Base-by-base conservation (phyloP, 768 basidiomycete species). In the Solioccasus polychromus region DNA sequence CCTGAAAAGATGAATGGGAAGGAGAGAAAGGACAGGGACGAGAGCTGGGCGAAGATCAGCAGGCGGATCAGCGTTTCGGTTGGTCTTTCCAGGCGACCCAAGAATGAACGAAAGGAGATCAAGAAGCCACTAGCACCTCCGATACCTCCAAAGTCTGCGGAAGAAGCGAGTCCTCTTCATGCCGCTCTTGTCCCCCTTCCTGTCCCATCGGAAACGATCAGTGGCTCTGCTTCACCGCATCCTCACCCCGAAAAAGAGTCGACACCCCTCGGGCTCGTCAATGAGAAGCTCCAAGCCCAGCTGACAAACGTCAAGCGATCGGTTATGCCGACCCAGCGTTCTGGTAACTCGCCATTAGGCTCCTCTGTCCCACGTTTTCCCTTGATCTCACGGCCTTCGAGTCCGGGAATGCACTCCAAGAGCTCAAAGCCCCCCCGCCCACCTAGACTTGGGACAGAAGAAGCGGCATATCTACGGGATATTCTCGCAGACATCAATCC, bases 401-500 rank as follows among this genome's bases (percentile, higher is more conserved):
- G 60, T 35, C 66, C 62, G 0, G 52, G 42, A 1, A 59, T 48
- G 20, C 69, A 70, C 9, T 59, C 68, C 26, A 80, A 72, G 45
- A 41, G 49, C 11, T 28, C 55, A 6, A 70, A 67, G 34, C 70
- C 72, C 0, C 74, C 74, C 0, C 79, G 77, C 46, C 68, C 72
- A 0, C 79, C 78, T 0, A 83, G 82, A 61, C 73, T 76, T 4
- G 68, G 75, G 2, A 49, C 71, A 14, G 77, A 78, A 32, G 83
- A 91, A 54, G 63, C 74, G 4, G 81, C 77, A 39, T 90, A 88
- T 60, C 71, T 90, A 12, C 78, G 81, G 17, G 75, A 74, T 44
- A 77, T 89, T 26, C 72, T 89, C 9, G 83, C 86, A 0, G 85
- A 89, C 45, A 70, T 82, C 17, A 70, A 75, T 24, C 66, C 72